A percentile compares a stretch with the other conserved stretches of the same genome.
phyloP scores from a whole-genome alignment of 2,329 filamentous ascomycete species.

The Ceratocystis huliohia region DNA sequence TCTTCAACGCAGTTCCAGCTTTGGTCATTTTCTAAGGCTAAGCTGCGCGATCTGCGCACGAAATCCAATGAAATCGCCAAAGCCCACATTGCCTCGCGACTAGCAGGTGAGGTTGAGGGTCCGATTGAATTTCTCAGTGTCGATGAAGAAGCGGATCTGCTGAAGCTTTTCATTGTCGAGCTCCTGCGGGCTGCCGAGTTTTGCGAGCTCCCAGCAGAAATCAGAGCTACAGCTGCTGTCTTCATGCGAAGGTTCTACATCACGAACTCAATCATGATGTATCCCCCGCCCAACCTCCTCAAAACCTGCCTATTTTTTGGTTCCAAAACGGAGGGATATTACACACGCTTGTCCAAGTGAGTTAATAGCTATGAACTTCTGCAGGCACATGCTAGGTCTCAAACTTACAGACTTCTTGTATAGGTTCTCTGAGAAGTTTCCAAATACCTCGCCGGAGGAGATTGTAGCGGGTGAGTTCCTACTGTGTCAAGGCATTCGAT shows the following conservation, averaged over 20 bases:
- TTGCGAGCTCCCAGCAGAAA: conserved; percentile 26
- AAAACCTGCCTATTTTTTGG: conserved; percentile 87
- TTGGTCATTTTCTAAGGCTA: conserved; percentile 77
- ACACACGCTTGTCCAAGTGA: conserved; percentile 44
- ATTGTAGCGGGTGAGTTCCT: conserved; percentile 87
- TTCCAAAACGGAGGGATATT: conserved; percentile 80
- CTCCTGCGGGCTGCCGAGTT: conserved; percentile 45
- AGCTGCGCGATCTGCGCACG: conserved; percentile 57
- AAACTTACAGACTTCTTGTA: neutral
- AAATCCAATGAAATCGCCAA: conserved; percentile 68
- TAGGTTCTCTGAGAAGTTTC: conserved; percentile 55
- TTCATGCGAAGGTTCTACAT: conserved; percentile 93
- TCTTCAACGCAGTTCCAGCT: conserved; percentile 79
- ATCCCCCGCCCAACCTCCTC: conserved; percentile 78
- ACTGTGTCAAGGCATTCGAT: conserved; percentile 80
- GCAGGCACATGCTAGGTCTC: no score
- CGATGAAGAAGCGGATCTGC: conserved; percentile 68
- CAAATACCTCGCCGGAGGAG: conserved; percentile 60
- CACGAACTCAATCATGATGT: conserved; percentile 91
- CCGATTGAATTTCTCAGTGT: conserved; percentile 60
- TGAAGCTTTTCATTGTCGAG: conserved; percentile 61
- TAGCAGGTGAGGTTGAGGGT: conserved; percentile 26
- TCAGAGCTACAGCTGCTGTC: conserved; percentile 61
- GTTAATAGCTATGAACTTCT: neutral
- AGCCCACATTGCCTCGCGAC: conserved; percentile 44